Conservation (phyloP, 2,329 filamentous ascomycete species). For the Cercospora sp. region DNA sequence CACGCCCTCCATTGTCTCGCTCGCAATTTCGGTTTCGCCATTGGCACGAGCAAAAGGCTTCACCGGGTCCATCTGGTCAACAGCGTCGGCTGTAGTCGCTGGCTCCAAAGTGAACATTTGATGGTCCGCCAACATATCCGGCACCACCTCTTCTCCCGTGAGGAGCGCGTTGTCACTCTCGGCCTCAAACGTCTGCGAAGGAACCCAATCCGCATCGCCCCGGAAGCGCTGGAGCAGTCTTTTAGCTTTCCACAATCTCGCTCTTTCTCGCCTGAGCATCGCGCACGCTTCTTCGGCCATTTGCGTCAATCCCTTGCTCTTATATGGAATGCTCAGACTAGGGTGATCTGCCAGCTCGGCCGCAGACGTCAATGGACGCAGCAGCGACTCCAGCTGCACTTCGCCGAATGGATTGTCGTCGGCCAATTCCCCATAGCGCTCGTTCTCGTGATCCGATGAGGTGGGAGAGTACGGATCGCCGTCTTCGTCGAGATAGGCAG, state of each 20-base stretch:
- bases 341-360: constrained; percentile 75
- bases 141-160: constrained; percentile 24
- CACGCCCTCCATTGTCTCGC: constrained; percentile 34
- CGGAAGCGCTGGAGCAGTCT: constrained; percentile 71
- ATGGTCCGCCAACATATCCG: constrained; percentile 28
- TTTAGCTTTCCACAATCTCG: constrained; percentile 71
- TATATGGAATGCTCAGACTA: constrained; percentile 72
- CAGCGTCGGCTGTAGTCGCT: constrained; percentile 5
- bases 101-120: constrained; percentile 17
- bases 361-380: constrained; percentile 72
- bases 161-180: constrained; percentile 49
- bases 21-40: constrained; percentile 5
- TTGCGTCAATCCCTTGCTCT: constrained; percentile 69
- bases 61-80: constrained; percentile 19
- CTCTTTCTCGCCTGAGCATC: constrained; percentile 74
- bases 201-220: constrained; percentile 70
- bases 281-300: constrained; percentile 68
- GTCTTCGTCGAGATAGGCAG: constrained; percentile 71
- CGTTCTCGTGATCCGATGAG: constrained; percentile 57
- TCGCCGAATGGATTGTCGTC: constrained; percentile 74
- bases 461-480: constrained; percentile 52
- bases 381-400: constrained; percentile 48
- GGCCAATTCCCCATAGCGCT: constrained; percentile 61
- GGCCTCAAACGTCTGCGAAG: constrained; percentile 55
- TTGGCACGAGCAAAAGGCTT: constrained; percentile 1